Conservation (phyloP, 2,329 filamentous ascomycete genomes). For the Xylaria digitata region DNA sequence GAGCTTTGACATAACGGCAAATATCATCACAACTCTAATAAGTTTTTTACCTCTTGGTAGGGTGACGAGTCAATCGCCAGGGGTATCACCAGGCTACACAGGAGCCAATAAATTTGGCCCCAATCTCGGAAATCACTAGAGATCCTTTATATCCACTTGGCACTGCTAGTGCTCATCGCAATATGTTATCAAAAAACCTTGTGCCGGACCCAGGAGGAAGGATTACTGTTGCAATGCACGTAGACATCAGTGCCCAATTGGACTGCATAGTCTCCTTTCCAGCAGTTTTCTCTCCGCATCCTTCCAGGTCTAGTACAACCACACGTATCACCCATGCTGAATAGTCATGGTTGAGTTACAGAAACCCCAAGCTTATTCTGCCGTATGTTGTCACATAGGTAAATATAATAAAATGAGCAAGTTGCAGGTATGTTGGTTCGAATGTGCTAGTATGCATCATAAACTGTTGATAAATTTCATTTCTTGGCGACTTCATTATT, state of each 20-base stretch:
- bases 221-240: conserved; percentile 26
- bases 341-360: not conserved
- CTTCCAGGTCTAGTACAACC: conserved; percentile 9
- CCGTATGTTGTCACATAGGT: not conserved
- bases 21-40: too few relatives aligned
- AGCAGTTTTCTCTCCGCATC: not conserved
- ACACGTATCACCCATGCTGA: not conserved
- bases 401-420: not conserved
- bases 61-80: conserved; percentile 9
- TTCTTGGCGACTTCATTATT: conserved; percentile 13
- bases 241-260: conserved; percentile 7
- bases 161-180: not conserved
- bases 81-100: not conserved
- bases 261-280: too few relatives aligned
- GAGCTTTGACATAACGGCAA: too few relatives aligned
- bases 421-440: not conserved
- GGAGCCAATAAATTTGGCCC: not conserved
- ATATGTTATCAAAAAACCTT: conserved; percentile 4
- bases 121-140: conserved; percentile 24
- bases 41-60: not conserved
- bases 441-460: not conserved
- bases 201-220: too few relatives aligned
- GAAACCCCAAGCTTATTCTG: too few relatives aligned
- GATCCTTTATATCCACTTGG: conserved; percentile 27
- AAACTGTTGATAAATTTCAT: not conserved